Conservation (phyloP, 306 rosid genomes). For the Hylodesmum podocarpum region DNA sequence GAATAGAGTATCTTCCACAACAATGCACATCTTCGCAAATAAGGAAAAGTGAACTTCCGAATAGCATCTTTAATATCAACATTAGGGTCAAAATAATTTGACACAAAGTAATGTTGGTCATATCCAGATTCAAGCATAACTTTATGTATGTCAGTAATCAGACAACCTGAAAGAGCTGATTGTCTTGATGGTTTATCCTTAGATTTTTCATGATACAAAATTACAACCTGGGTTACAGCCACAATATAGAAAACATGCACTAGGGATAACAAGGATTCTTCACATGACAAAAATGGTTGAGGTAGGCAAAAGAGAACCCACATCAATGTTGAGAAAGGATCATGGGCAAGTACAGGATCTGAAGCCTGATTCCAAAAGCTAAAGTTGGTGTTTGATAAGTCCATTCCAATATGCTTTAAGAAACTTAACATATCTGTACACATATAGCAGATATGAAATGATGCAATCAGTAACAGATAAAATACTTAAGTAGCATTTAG, state of each 20-base stretch:
- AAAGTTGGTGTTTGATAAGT: slow-evolving; percentile 46
- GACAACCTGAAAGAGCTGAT: slow-evolving; percentile 52
- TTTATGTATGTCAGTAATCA: slow-evolving; percentile 69
- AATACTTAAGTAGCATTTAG: neutral
- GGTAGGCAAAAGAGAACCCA: slow-evolving; percentile 96
- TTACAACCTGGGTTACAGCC: slow-evolving; percentile 82
- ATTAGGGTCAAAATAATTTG: slow-evolving; percentile 55
- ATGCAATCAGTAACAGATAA: slow-evolving; percentile 8
- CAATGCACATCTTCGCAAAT: slow-evolving; percentile 88
- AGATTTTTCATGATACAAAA: slow-evolving; percentile 54
- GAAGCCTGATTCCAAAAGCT: slow-evolving; percentile 82
- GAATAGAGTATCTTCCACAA: slow-evolving; percentile 68
- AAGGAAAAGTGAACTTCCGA: slow-evolving; percentile 70
- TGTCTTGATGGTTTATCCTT: slow-evolving; percentile 38
- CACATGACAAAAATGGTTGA: slow-evolving; percentile 71
- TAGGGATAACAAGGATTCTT: slow-evolving; percentile 75
- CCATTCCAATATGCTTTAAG: slow-evolving; percentile 54
- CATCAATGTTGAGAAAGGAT: slow-evolving; percentile 94
- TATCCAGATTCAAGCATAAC: slow-evolving; percentile 53
- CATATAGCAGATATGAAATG: slow-evolving; percentile 24
- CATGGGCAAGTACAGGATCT: slow-evolving; percentile 80
- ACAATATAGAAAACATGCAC: slow-evolving; percentile 85
- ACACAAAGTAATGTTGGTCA: slow-evolving; percentile 52
- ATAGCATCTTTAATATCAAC: slow-evolving; percentile 60
- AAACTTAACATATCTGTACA: slow-evolving; percentile 57